Evolutionary conservation across 805 yeast genomes (phyloP), one percentile per base, ranked within the genome.

Genomic region (Myxozyma geophila): DNA sequence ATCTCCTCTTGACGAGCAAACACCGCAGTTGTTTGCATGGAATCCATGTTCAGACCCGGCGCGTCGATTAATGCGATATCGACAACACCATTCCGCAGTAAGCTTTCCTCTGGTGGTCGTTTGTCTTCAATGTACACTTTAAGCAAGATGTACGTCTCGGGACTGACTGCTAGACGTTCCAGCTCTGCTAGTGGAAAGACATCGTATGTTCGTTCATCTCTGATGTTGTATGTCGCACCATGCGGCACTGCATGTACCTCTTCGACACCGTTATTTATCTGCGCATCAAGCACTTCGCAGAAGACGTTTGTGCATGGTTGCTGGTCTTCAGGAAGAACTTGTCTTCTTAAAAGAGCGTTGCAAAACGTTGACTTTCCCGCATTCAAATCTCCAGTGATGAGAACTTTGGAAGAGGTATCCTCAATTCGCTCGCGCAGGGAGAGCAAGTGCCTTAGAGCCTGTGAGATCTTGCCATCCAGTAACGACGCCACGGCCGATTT

Each of bases 281-380:
- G 79, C 10, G 92, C 90, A 74, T 95, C 97, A 36, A 90, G 79
- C 7, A 96, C 93, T 76, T 96, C 99, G 74, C 97, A 92, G 72
- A 96, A 96, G 0, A 95, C 97, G 66, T 90, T 87, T 0, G 99
- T 95, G 72, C 98, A 92, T 1, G 99, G 99, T 74, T 95, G 96
- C 73, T 95, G 99, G 76, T 95, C 99, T 72, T 89, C 96, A 0
- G 99, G 99, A 54, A 95, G 77, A 2, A 95, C 76, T 55, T 85
- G 83, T 57, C 95, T 82, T 69, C 92, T 81, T 63, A 95, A 77
- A 47, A 95, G 78, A 0, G 97, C 93, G 73, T 95, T 95, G 76
- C 99, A 95, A 71, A 95, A 91, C 1, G 97, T 89, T 0, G 98
- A 91, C 73, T 95, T 95, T 2, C 99, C 99, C 0, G 99, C 89